A percentile compares a stretch with the other conserved stretches of the same genome.
These are phyloP conservation scores for Neofusicoccum parvum DNA, from an alignment of 2,329 filamentous ascomycete genomes.

Conservation along the genomic window DNA sequence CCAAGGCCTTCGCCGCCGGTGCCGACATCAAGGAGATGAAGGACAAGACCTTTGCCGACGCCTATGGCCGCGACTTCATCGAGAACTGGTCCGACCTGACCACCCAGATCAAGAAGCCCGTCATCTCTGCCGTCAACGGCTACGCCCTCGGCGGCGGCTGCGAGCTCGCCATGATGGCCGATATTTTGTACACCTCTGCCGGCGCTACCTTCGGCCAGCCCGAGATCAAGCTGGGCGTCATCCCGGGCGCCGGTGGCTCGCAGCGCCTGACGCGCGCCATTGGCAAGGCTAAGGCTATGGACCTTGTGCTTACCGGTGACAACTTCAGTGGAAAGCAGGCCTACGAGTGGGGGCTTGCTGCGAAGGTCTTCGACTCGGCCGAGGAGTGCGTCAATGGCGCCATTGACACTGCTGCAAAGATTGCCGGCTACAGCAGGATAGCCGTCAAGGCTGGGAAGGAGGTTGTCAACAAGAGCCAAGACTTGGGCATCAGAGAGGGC, in stretches of 20 bases:
- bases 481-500: constrained; percentile 81
- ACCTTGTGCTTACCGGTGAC: constrained; percentile 52
- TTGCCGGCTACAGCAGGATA: constrained; percentile 84
- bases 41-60: constrained; percentile 81
- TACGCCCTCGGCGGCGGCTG: constrained; percentile 95
- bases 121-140: constrained; percentile 91
- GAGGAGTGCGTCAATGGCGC: constrained; percentile 82
- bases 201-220: constrained; percentile 92
- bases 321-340: constrained; percentile 84
- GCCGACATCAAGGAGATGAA: constrained; percentile 99
- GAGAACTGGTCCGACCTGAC: constrained; percentile 89
- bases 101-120: constrained; percentile 83
- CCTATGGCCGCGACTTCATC: constrained; percentile 91
- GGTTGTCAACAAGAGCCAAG: constrained; percentile 99
- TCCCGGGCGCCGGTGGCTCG: constrained; percentile 88
- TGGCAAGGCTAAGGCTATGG: constrained; percentile 50
- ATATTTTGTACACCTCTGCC: constrained; percentile 87
- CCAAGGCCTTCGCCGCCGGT: constrained; percentile 81
- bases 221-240: constrained; percentile 91
- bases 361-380: constrained; percentile 75
- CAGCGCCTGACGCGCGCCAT: constrained; percentile 78
- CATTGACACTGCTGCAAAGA: constrained; percentile 81
- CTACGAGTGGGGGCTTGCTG: constrained; percentile 86
- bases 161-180: constrained; percentile 96
- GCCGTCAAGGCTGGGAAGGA: constrained; percentile 90